Conservation (phyloP, 805 yeast species). For the Candida germanica region DNA sequence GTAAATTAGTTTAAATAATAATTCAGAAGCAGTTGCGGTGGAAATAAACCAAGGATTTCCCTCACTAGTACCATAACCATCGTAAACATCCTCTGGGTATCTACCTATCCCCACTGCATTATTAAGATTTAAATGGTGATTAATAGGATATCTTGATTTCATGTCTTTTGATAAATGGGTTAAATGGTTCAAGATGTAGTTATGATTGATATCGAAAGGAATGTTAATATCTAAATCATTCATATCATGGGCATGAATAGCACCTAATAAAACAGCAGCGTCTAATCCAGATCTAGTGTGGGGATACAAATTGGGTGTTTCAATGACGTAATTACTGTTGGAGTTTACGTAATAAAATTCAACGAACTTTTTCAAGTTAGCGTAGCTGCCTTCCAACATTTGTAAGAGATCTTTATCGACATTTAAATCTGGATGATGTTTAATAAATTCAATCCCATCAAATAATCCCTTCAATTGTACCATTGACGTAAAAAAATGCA, state of each 20-base stretch:
- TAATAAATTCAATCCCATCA: slow-evolving; percentile 47
- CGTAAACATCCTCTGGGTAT: slow-evolving; percentile 88
- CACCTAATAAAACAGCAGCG: slow-evolving; percentile 63
- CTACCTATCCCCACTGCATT: slow-evolving; percentile 76
- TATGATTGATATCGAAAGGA: slow-evolving; percentile 63
- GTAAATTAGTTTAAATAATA: slow-evolving; percentile 53
- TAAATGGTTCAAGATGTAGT: slow-evolving; percentile 60
- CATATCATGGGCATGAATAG: slow-evolving; percentile 45
- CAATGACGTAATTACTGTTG: slow-evolving; percentile 51
- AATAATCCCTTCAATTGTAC: slow-evolving; percentile 67
- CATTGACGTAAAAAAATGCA: slow-evolving; percentile 76
- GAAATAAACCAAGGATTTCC: slow-evolving; percentile 95
- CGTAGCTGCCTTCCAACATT: slow-evolving; percentile 27
- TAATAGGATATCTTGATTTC: slow-evolving; percentile 75
- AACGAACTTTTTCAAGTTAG: slow-evolving; percentile 37
- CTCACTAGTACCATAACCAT: slow-evolving; percentile 66
- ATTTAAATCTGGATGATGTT: slow-evolving; percentile 12
- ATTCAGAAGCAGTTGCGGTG: slow-evolving; percentile 66
- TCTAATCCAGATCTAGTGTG: slow-evolving; percentile 70
- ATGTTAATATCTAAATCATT: slow-evolving; percentile 34
- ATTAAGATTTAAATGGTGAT: slow-evolving; percentile 35
- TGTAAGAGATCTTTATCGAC: slow-evolving; percentile 23
- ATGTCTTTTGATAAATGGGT: slow-evolving; percentile 61
- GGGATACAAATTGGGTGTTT: slow-evolving; percentile 52
- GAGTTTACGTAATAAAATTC: slow-evolving; percentile 23